Conservation (phyloP, 2,329 filamentous ascomycete species). For the Ophiostoma pallidulum region DNA sequence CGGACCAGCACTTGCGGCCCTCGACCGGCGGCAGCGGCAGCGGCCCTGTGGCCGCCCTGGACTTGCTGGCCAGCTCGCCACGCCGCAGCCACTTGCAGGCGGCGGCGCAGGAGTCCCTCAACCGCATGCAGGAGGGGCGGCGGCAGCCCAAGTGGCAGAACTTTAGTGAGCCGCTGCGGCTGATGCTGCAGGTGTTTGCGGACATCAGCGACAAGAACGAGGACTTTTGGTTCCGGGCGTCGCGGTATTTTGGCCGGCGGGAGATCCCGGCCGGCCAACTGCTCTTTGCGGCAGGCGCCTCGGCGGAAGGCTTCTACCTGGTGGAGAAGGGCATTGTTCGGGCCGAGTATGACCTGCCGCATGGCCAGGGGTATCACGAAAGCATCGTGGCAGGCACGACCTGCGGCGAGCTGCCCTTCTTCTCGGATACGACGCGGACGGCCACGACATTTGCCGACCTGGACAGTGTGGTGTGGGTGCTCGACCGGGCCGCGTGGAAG, state of each 20-base stretch:
- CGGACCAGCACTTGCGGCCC: background rate
- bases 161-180: conserved; percentile 80
- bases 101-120: conserved; percentile 67
- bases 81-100: conserved; percentile 67
- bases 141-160: conserved; percentile 64
- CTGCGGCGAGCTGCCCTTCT: conserved; percentile 93
- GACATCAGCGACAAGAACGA: conserved; percentile 77
- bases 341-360: conserved; percentile 82
- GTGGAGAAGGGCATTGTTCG: conserved; percentile 82
- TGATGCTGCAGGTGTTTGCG: conserved; percentile 94
- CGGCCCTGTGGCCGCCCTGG: conserved; percentile 23
- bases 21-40: background rate
- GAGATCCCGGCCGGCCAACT: conserved; percentile 60
- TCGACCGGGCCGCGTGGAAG: conserved; percentile 64
- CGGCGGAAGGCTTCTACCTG: conserved; percentile 77
- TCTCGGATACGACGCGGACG: conserved; percentile 79
- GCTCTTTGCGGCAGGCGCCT: conserved; percentile 69
- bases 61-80: conserved; percentile 62
- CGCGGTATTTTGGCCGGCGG: conserved; percentile 62
- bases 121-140: conserved; percentile 51
- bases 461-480: conserved; percentile 72
- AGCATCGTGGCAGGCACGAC: conserved; percentile 91
- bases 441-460: conserved; percentile 78
- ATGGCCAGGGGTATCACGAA: conserved; percentile 72
- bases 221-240: conserved; percentile 86